Conservation (phyloP, 2,329 filamentous ascomycete species). For the Tolypocladium sp. region DNA sequence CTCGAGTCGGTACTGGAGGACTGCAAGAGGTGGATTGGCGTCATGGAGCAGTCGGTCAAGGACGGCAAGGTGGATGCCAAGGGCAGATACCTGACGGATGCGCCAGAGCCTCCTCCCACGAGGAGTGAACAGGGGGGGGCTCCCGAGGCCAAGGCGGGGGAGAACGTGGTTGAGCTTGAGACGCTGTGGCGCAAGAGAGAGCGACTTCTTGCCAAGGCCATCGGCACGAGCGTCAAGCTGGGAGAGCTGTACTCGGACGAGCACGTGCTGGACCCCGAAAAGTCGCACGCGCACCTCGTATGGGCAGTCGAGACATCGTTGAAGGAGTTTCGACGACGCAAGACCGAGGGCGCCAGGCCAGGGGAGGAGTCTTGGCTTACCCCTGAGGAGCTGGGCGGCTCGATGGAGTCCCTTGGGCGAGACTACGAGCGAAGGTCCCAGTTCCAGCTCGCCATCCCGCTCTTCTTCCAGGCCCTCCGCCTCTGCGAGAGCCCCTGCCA, state of each 20-base stretch:
- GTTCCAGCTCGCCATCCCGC: constrained; percentile 72
- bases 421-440: constrained; percentile 67
- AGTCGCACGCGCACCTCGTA: constrained; percentile 62
- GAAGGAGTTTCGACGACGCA: constrained; percentile 62
- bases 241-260: constrained; percentile 73
- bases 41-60: constrained; percentile 39
- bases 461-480: constrained; percentile 77
- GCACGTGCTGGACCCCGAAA: constrained; percentile 63
- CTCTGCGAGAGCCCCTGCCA: constrained; percentile 63
- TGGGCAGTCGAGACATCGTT: constrained; percentile 77
- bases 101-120: background rate
- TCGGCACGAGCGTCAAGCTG: constrained; percentile 74
- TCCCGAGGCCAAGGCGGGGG: background rate
- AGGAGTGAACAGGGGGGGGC: constrained; percentile 1
- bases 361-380: constrained; percentile 65
- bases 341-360: constrained; percentile 57
- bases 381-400: constrained; percentile 61
- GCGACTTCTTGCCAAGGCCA: constrained; percentile 61
- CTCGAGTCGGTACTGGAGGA: constrained; percentile 69
- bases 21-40: constrained; percentile 51
- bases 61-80: constrained; percentile 35
- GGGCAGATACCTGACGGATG: constrained; percentile 20
- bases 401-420: constrained; percentile 66
- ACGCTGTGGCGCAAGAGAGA: constrained; percentile 50
- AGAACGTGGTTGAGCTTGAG: constrained; percentile 20